phyloP scores from a whole-genome alignment of 1,139 yeast species.

The Debaryomycetaceae sp. region DNA sequence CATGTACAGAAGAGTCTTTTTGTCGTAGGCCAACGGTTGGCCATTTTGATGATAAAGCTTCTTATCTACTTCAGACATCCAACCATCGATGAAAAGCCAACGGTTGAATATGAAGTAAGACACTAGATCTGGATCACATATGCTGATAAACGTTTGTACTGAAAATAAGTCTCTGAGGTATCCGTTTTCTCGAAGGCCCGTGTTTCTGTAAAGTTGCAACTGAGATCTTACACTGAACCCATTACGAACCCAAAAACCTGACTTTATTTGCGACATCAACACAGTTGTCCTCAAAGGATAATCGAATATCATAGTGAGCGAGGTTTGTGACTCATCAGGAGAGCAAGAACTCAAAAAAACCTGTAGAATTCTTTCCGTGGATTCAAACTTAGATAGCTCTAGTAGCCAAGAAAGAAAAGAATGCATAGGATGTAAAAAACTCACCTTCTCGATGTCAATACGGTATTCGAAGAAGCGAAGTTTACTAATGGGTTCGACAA shows the following conservation, averaged over 20 bases:
- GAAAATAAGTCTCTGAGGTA: constrained; percentile 72
- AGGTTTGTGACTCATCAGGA: constrained; percentile 3
- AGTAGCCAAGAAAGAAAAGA: constrained; percentile 69
- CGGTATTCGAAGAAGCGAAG: constrained; percentile 19
- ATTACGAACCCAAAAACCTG: constrained; percentile 61
- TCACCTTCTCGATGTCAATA: constrained; percentile 45
- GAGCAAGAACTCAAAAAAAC: constrained; percentile 4
- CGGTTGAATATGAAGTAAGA: constrained; percentile 60
- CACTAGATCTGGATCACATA: constrained; percentile 55
- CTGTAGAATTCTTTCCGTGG: constrained; percentile 18
- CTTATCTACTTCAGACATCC: constrained; percentile 18
- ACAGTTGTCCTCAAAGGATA: constrained; percentile 73
- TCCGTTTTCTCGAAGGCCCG: constrained; percentile 83
- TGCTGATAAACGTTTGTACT: constrained; percentile 62
- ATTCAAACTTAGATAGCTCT: constrained; percentile 44
- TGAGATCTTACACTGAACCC: constrained; percentile 72
- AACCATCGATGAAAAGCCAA: constrained; percentile 63
- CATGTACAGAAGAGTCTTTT: constrained; percentile 50
- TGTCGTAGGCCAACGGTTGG: constrained; percentile 29
- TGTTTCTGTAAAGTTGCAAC: constrained; percentile 70
- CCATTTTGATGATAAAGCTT: constrained; percentile 1
- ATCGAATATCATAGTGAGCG: constrained; percentile 49
- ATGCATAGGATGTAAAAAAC: constrained; percentile 80
- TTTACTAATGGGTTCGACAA: constrained; percentile 22
- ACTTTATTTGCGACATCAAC: constrained; percentile 51